Evolutionary conservation across 208 protist genomes (phyloP), one percentile per base, ranked within the genome.

Genomic region (Acanthamoeba castellanii): DNA sequence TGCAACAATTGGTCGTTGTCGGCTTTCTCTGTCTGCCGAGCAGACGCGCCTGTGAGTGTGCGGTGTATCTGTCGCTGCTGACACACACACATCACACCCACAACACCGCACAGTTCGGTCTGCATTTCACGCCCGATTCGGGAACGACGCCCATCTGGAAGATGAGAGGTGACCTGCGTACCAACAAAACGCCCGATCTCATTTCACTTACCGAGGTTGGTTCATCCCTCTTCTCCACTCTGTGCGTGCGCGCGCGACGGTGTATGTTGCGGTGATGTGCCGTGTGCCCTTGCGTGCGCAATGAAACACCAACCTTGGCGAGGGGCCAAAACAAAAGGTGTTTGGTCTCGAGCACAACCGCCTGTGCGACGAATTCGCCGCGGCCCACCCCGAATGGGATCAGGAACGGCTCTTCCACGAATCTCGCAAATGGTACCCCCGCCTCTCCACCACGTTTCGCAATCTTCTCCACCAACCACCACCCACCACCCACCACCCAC

Each of bases 301-400:
- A 9, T 47, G 45, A 47, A 47, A 47, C 45, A 47, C 45, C 45
- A 47, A 47, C 45, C 45, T 13, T 47, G 9, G 45, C 45, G 9
- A 47, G 9, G 45, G 45, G 14, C 1, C 52, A 22, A 1, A 16
- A 72, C 22, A 34, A 45, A 45, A 85, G 78, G 16, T 85, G 45
- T 64, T 88, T 14, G 88, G 88, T 4, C 45, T 30, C 20, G 91
- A 94, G 91, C 91, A 94, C 61, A 94, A 94, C 72, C 45, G 91
- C 8, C 22, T 94, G 72, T 94, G 91, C 64, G 91, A 55, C 30
- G 70, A 94, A 16, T 45, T 94, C 50, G 18, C 25, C n/a, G 45
- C 27, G 30, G 57, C 50, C 1, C 34, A 85, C 55, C 70, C 91
- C 14, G 72, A 61, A 4, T 94, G 91, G 91, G 30, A 34, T 25